Conservation (phyloP, 768 basidiomycete species). For the Lentinula edodes region DNA sequence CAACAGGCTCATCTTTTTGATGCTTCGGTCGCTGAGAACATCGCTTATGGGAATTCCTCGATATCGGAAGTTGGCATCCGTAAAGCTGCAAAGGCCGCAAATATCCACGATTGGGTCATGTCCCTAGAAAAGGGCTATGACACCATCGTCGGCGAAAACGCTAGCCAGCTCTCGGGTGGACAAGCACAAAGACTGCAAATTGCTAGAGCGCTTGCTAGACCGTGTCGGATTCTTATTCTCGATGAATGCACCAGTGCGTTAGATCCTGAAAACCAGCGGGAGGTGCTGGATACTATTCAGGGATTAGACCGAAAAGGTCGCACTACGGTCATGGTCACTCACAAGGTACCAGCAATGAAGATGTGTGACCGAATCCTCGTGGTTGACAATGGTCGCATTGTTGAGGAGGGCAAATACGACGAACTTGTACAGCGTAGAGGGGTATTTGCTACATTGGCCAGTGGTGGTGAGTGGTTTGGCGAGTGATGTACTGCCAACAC, state of each 20-base stretch:
- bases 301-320: constrained; percentile 43
- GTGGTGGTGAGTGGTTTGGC: constrained; percentile 65
- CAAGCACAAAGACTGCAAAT: constrained; percentile 93
- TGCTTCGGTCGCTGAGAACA: constrained; percentile 81
- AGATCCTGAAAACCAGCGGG: constrained; percentile 78
- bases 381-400: constrained; percentile 69
- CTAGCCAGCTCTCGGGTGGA: constrained; percentile 85
- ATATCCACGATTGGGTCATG: constrained; percentile 85
- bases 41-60: constrained; percentile 64
- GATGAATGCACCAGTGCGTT: constrained; percentile 96
- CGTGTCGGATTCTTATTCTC: constrained; percentile 69
- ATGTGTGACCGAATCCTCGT: constrained; percentile 89
- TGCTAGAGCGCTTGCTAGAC: constrained; percentile 81
- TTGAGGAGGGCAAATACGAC: constrained; percentile 75
- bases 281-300: constrained; percentile 73
- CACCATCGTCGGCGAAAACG: constrained; percentile 87
- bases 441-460: constrained; percentile 71
- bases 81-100: constrained; percentile 68
- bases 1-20: constrained; percentile 90
- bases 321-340: constrained; percentile 91
- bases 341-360: constrained; percentile 86
- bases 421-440: constrained; percentile 62
- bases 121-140: constrained; percentile 80
- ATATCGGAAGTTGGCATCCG: constrained; percentile 54
- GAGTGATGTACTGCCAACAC: constrained; percentile 7